These are phyloP conservation scores for Aspergillus affinis DNA, from an alignment of 495 filamentous ascomycete genomes.

Conservation along the genomic window DNA sequence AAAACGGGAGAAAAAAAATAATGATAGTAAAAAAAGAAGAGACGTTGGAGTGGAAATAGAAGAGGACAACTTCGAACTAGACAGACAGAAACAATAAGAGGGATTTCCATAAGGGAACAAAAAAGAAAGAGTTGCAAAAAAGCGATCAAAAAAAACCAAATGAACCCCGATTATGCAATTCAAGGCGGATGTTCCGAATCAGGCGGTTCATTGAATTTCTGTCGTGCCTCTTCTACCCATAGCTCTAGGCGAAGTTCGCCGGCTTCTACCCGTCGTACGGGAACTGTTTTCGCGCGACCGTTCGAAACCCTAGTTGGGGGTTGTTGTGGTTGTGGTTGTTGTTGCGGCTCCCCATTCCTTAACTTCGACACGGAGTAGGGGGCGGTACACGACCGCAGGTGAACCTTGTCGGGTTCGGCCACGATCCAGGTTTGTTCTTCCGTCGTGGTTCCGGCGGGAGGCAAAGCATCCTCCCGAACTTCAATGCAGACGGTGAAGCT, in stretches of 20 bases:
- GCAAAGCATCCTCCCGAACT: constrained; percentile 67
- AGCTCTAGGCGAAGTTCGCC: constrained; percentile 54
- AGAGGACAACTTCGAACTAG: constrained; percentile 10
- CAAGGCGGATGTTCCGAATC: constrained; percentile 43
- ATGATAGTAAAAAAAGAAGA: constrained; percentile 34
- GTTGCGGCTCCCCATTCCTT: constrained; percentile 36
- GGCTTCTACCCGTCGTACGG: constrained; percentile 53
- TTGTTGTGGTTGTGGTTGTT: constrained; percentile 31
- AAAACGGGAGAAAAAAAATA: constrained; percentile 24
- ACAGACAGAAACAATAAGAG: constrained; percentile 1
- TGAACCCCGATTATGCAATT: constrained; percentile 22
- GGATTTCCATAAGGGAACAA: constrained; percentile 9
- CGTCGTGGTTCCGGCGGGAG: constrained; percentile 67
- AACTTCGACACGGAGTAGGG: constrained; percentile 47
- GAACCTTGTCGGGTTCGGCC: constrained; percentile 50
- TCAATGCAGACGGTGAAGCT: constrained; percentile 88
- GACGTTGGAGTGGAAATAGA: constrained; percentile 4
- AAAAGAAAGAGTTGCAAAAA: constrained; percentile 13
- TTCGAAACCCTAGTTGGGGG: constrained; percentile 41
- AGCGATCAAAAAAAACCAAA: constrained; percentile 17
- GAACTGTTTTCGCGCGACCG: constrained; percentile 51
- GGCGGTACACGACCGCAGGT: constrained; percentile 45
- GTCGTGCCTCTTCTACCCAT: constrained; percentile 57
- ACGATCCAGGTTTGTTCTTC: constrained; percentile 55
- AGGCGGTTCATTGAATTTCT: constrained; percentile 53